Evolutionary conservation across 2,329 filamentous ascomycete genomes (phyloP), one percentile per base, ranked within the genome.

Genomic region (Phoma herbarum): DNA sequence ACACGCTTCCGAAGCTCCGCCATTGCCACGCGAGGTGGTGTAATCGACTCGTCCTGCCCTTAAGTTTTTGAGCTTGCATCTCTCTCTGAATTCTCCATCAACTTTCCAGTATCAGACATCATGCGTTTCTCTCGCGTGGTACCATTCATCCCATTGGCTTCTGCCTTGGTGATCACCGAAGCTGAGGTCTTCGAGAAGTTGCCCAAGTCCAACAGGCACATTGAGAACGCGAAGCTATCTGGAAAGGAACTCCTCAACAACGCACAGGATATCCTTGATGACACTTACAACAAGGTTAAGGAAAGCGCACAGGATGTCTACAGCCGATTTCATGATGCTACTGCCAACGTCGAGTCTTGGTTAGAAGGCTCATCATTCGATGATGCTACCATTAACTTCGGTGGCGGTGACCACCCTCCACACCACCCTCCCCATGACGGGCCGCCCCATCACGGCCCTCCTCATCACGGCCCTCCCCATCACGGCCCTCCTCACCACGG

Each of bases 151-250:
- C 81, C 82, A 28, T 62, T 83, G 48, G 75, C 79, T 61, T 76
- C 82, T 51, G 84, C 84, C 25, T 80, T 86, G 52, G 82, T 86
- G 58, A 75, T 87, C 47, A 83, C 84, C 16, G 78, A 84, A 46
- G 78, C 83, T 62, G 69, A 82, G 53, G 75, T 84, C 20, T 78
- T 83, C 59, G 75, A 77, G 42, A 72, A 66, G 48, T 59, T 75
- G 31, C 68, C 74, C 31, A 71, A 68, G 16, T 65, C 69, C 46
- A 64, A 67, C 35, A 67, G 67, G 31, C 62, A 63, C 33, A 53
- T 70, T 16, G 52, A 60, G 42, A 52, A 44, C 31, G 57, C 47
- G 20, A 52, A 60, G 47, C 31, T 55, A 10, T 51, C 51, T n/a
- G 57, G 51, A 4, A 51, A 52, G 23, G 43, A 60, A 20, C 23